phyloP scores from a whole-genome alignment of 495 filamentous ascomycete species.

The Hamigera avellanea region DNA sequence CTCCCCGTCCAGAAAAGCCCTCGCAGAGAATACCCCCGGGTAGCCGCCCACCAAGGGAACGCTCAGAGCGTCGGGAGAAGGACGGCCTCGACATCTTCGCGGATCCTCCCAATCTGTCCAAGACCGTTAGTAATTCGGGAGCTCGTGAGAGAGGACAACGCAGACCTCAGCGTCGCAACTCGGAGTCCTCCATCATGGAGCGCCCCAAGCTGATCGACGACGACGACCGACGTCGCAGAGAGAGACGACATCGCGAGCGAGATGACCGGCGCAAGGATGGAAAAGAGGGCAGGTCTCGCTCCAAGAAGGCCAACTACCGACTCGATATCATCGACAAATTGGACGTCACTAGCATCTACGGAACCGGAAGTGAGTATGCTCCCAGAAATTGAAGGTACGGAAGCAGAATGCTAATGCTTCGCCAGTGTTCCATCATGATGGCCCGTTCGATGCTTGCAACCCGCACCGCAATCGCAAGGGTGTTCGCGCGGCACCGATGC shows the following conservation, averaged over 20 bases:
- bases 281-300: conserved; percentile 31
- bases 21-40: conserved; percentile 17
- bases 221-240: conserved; percentile 64
- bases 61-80: conserved; percentile 19
- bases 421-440: conserved; percentile 95
- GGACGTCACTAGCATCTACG: conserved; percentile 95
- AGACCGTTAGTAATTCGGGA: conserved; percentile 15
- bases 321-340: conserved; percentile 95
- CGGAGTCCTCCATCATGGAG: conserved; percentile 82
- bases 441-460: conserved; percentile 95
- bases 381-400: too few species aligned
- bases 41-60: conserved; percentile 22
- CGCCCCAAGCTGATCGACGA: conserved; percentile 49
- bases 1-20: conserved; percentile 22
- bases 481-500: conserved; percentile 78
- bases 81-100: conserved; percentile 48
- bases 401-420: background rate
- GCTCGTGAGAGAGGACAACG: conserved; percentile 32
- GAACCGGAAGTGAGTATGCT: conserved; percentile 74
- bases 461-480: conserved; percentile 87
- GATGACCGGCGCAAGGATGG: conserved; percentile 50
- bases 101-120: conserved; percentile 34
- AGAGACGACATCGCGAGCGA: conserved; percentile 60
- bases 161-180: conserved; percentile 61
- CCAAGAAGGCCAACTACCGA: conserved; percentile 41